phyloP scores from a whole-genome alignment of 306 rosid species.

The Spatholobus suberectus region DNA sequence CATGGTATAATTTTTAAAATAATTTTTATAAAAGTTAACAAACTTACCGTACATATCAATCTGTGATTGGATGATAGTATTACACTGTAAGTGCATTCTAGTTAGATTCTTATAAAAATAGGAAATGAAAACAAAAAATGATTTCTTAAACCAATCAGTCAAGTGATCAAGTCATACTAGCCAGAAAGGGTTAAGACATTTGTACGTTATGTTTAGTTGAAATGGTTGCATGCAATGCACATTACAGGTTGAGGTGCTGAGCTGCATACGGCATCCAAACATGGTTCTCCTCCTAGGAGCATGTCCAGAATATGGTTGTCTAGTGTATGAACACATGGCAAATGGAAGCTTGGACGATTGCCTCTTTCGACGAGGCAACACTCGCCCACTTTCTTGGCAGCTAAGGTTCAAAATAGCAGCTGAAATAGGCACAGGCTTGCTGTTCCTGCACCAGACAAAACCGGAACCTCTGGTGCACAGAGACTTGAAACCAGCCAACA shows the following conservation, averaged over 20 bases:
- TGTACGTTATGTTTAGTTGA: background rate
- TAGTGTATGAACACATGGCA: slow-evolving; percentile 90
- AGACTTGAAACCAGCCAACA: slow-evolving; percentile 94
- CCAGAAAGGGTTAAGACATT: background rate
- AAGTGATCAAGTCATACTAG: background rate
- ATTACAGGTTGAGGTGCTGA: slow-evolving; percentile 82
- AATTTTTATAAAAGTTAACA: background rate
- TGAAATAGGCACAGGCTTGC: slow-evolving; percentile 82
- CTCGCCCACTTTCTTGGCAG: slow-evolving; percentile 80
- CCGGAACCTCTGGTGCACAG: slow-evolving; percentile 98
- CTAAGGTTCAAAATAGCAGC: slow-evolving; percentile 81
- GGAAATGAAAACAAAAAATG: no score
- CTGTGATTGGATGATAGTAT: background rate
- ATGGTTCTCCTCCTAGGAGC: slow-evolving; percentile 99
- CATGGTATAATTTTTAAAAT: background rate
- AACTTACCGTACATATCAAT: background rate
- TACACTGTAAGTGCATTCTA: no score
- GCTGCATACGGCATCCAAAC: slow-evolving; percentile 95
- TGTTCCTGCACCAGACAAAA: slow-evolving; percentile 94
- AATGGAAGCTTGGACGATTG: slow-evolving; percentile 92
- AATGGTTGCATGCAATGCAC: slow-evolving; percentile 1
- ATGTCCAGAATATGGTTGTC: slow-evolving; percentile 95
- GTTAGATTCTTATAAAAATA: no score
- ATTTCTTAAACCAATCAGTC: background rate
- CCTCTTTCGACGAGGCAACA: slow-evolving; percentile 65